phyloP scores from a whole-genome alignment of 2,329 filamentous ascomycete species.

The Xylariomycetidae sp. region DNA sequence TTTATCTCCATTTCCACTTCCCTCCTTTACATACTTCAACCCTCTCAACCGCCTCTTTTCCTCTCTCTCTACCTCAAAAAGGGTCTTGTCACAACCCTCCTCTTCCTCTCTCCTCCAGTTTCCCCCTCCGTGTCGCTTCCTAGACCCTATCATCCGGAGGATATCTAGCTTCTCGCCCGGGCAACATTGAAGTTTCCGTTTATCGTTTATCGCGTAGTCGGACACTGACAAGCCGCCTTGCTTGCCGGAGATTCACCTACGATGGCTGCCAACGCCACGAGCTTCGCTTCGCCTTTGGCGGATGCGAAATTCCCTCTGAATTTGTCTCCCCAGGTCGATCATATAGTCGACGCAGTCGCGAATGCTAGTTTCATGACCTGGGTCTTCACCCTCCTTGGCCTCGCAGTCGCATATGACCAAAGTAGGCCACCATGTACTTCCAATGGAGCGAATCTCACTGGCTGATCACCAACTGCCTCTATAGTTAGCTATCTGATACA shows the following conservation, averaged over 20 bases:
- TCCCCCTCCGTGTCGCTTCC: too few species aligned
- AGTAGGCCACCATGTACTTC: slow-evolving; percentile 49
- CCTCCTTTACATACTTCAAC: too few species aligned
- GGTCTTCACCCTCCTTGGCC: slow-evolving; percentile 63
- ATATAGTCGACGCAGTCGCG: slow-evolving; percentile 51
- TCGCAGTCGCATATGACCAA: slow-evolving; percentile 83
- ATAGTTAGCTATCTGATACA: slow-evolving; percentile 69
- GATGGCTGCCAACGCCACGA: slow-evolving; percentile 59
- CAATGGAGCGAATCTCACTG: not conserved
- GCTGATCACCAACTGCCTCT: slow-evolving; percentile 11
- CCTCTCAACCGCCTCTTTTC: too few species aligned
- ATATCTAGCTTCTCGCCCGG: too few species aligned
- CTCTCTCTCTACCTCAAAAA: too few species aligned
- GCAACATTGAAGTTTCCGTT: too few species aligned
- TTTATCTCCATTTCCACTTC: too few species aligned
- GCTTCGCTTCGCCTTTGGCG: slow-evolving; percentile 64
- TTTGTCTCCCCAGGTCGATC: slow-evolving; percentile 52
- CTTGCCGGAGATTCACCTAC: slow-evolving; percentile 5
- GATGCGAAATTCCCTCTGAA: slow-evolving; percentile 49
- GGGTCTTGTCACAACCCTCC: too few species aligned
- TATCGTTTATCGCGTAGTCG: slow-evolving; percentile 1
- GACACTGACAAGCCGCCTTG: not conserved
- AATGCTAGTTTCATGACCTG: slow-evolving; percentile 59
- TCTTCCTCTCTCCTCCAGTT: too few species aligned
- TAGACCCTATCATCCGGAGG: too few species aligned